These are phyloP conservation scores for Candida dendrica DNA, from an alignment of 805 yeast species.

Conservation along the genomic window DNA sequence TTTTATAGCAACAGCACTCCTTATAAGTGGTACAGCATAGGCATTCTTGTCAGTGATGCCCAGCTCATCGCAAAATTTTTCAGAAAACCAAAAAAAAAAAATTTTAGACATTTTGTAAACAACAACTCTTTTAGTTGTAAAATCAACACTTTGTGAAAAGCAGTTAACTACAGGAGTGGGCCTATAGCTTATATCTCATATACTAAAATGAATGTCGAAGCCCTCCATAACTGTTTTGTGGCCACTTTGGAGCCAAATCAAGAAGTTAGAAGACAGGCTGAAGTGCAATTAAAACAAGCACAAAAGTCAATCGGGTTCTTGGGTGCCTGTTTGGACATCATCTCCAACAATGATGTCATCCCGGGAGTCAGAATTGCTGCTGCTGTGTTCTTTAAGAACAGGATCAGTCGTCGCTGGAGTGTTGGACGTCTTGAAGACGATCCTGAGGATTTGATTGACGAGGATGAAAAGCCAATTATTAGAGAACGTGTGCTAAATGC, in stretches of 20 bases:
- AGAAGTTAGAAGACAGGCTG: conserved; percentile 58
- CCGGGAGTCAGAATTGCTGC: conserved; percentile 58
- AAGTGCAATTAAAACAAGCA: conserved; percentile 51
- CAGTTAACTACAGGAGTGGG: too few species aligned
- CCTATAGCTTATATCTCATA: too few species aligned
- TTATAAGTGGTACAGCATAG: too few species aligned
- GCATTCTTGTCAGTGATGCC: too few species aligned
- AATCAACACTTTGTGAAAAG: too few species aligned
- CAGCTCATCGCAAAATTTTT: neutral
- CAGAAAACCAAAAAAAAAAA: neutral
- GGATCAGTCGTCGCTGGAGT: conserved; percentile 59
- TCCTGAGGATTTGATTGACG: conserved; percentile 35
- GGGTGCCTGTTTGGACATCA: conserved; percentile 75
- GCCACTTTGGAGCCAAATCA: conserved; percentile 72
- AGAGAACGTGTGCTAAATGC: conserved; percentile 63
- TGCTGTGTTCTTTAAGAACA: conserved; percentile 78
- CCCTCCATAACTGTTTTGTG: conserved; percentile 67
- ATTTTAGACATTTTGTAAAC: neutral
- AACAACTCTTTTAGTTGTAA: neutral
- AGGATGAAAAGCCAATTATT: conserved; percentile 69
- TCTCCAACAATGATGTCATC: conserved; percentile 44
- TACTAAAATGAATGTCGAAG: conserved; percentile 73
- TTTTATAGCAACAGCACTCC: too few species aligned
- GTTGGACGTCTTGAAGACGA: conserved; percentile 22
- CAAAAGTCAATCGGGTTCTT: conserved; percentile 63